Evolutionary conservation across 2,329 filamentous ascomycete genomes (phyloP).

Genomic region (Aspergillus brunneoviolaceus): DNA sequence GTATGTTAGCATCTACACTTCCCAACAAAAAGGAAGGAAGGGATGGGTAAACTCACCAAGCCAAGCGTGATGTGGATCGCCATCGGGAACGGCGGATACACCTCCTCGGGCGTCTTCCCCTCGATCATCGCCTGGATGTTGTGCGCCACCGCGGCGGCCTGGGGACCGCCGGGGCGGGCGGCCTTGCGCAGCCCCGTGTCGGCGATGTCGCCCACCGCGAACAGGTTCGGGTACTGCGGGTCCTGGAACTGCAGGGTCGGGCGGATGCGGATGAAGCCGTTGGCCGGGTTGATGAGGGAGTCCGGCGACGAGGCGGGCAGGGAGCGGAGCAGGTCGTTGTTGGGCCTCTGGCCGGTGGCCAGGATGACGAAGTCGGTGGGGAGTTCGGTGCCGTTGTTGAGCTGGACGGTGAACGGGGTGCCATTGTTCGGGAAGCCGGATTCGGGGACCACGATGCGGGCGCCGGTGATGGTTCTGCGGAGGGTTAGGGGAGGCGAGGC

Average conservation of each 20-base stretch:
- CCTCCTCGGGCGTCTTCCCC: conserved; percentile 24
- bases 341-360: conserved; percentile 51
- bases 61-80: conserved; percentile 38
- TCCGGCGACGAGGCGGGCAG: conserved; percentile 27
- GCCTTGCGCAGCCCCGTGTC: conserved; percentile 39
- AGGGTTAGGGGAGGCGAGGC: neutral
- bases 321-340: conserved; percentile 40
- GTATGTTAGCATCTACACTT: neutral
- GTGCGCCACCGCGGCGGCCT: conserved; percentile 34
- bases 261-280: conserved; percentile 35
- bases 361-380: conserved; percentile 45
- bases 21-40: too few species aligned
- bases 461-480: conserved; percentile 29
- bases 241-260: conserved; percentile 37
- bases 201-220: conserved; percentile 38
- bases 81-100: conserved; percentile 28
- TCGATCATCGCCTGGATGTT: conserved; percentile 37
- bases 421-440: conserved; percentile 29
- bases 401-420: conserved; percentile 26
- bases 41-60: conserved; percentile 25
- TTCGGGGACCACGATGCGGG: conserved; percentile 29
- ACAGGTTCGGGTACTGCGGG: conserved; percentile 31
- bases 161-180: conserved; percentile 32
- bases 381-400: conserved; percentile 32
- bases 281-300: conserved; percentile 34